Evolutionary conservation across 345 rosid genomes (phyloP), one percentile per base, ranked within the genome.

Genomic region (Gossypium anomalum): DNA sequence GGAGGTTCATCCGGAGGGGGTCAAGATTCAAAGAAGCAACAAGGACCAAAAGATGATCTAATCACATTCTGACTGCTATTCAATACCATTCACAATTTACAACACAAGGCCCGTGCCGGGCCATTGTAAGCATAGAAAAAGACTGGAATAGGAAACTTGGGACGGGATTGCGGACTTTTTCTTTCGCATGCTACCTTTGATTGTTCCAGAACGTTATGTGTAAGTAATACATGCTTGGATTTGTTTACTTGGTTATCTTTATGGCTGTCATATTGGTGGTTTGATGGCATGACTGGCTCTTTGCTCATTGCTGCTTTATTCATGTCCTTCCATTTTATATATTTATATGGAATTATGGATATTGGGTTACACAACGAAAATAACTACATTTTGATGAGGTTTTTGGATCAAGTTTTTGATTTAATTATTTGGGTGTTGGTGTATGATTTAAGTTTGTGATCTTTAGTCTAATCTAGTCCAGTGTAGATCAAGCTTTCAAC

Each of bases 11-110:
- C 97, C 14, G 90, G 86, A 77, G 85, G 82, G 7, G 82, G 77
- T 15, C 84, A 81, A 17, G 90, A 89, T 49, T 51, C 85, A 1
- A 90, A 90, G 84, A 89, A 87, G 85, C 86, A 81, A 83, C 84
- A 84, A 67, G 55, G 91, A 20, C 73, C 94, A 1, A 96, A 92
- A 79, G 92, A 90, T 45, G 99, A 96, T 86, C 89, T 93, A 74
- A 93, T 93, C 77, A 57, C 78, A 69, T 84, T 95, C 81, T 92
- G 81, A 94, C 78, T 44, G 16, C 61, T 56, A 15, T 12, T 47
- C 49, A 38, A 23, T 44, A 20, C 13, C 29, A 68, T 66, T 38
- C 68, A 22, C 48, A 29, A 45, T 3, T 52, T 66, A 72, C 68
- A 72, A 58, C 66, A 20, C 47, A 38, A 34, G 83, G 61, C 47